A percentile compares a stretch with the other conserved stretches of the same genome.
Conservation (phyloP, 1,284 basidiomycete species). For the Rugosomyces carneus region DNA sequence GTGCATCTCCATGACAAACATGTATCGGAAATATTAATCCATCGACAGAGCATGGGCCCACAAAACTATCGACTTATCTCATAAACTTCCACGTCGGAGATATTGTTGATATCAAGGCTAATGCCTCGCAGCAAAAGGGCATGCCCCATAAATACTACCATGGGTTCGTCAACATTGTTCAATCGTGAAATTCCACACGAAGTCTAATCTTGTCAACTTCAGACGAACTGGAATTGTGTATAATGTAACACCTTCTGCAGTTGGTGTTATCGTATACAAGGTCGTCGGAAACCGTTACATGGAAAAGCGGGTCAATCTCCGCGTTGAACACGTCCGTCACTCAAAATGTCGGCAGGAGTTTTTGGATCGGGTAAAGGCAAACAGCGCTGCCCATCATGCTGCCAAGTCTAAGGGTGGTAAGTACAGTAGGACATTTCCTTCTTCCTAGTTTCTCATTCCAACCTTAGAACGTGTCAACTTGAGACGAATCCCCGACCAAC, state of each 20-base stretch:
- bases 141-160: slow-evolving; percentile 99
- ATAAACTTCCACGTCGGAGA: slow-evolving; percentile 93
- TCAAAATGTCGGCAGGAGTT: slow-evolving; percentile 99
- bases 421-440: slow-evolving; percentile 31
- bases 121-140: slow-evolving; percentile 98
- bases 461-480: slow-evolving; percentile 72
- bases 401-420: slow-evolving; percentile 87
- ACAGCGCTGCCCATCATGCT: slow-evolving; percentile 80
- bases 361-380: slow-evolving; percentile 92
- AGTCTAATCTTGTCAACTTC: slow-evolving; percentile 6
- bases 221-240: slow-evolving; percentile 97
- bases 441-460: neutral
- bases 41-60: slow-evolving; percentile 78
- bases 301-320: slow-evolving; percentile 99
- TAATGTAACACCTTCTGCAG: slow-evolving; percentile 93
- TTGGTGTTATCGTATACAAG: slow-evolving; percentile 98
- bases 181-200: neutral
- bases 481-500: slow-evolving; percentile 84
- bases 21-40: slow-evolving; percentile 17
- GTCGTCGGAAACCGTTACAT: slow-evolving; percentile 98
- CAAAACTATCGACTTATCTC: slow-evolving; percentile 92
- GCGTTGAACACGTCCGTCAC: slow-evolving; percentile 97
- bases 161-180: slow-evolving; percentile 48
- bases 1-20: slow-evolving; percentile 23
- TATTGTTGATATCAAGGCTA: slow-evolving; percentile 99